phyloP scores from a whole-genome alignment of 1,284 basidiomycete species.

The Cystobasidium sp. region DNA sequence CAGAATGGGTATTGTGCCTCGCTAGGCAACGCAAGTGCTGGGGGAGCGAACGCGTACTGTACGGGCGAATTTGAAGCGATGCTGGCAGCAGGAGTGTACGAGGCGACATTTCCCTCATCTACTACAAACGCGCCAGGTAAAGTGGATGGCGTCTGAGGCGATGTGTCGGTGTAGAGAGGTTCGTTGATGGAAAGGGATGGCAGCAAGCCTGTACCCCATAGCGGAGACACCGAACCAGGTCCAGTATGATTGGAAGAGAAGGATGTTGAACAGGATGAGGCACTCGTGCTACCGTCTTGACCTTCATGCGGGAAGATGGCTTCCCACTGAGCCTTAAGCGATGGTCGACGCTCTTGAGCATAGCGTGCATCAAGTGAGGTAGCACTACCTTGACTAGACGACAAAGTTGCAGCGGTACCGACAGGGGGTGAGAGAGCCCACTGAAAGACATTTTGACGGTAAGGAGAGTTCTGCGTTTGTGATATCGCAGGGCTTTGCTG shows the following conservation, averaged over 20 bases:
- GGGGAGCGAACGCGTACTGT: slow-evolving; percentile 5
- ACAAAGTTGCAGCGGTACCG: neutral
- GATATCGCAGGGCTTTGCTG: neutral
- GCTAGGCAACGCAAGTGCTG: neutral
- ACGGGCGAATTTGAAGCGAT: neutral
- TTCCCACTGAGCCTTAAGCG: slow-evolving; percentile 8
- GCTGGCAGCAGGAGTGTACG: neutral
- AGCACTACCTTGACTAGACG: neutral
- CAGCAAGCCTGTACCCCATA: slow-evolving; percentile 13
- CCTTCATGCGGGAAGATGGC: slow-evolving; percentile 19
- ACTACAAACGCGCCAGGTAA: neutral
- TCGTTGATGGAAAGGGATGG: slow-evolving; percentile 22
- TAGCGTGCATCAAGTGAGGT: slow-evolving; percentile 6
- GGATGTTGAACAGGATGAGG: slow-evolving; percentile 2
- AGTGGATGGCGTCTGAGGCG: neutral
- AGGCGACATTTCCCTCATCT: too few relatives aligned
- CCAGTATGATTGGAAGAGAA: slow-evolving; percentile 2
- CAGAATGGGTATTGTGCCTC: neutral
- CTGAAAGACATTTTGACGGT: neutral
- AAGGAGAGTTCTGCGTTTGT: neutral
- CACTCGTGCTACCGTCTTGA: neutral
- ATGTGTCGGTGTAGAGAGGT: neutral
- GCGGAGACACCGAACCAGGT: neutral
- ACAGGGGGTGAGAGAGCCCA: neutral
- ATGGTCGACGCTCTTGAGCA: slow-evolving; percentile 5